These are phyloP conservation scores for Nematodospora valgi DNA, from an alignment of 805 yeast species.

Conservation along the genomic window DNA sequence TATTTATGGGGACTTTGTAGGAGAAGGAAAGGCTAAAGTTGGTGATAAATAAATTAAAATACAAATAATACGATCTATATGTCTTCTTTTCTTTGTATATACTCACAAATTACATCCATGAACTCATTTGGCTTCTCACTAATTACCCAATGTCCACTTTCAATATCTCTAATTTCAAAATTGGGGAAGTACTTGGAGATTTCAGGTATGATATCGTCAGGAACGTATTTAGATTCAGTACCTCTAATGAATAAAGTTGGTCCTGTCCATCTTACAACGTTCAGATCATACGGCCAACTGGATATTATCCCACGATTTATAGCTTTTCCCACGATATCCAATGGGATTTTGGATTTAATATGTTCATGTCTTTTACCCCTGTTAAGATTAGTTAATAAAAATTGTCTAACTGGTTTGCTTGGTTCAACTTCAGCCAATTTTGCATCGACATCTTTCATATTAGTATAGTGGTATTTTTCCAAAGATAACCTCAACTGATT, in stretches of 20 bases:
- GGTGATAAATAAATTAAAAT: slow-evolving; percentile 18
- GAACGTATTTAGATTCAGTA: slow-evolving; percentile 66
- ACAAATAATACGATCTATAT: slow-evolving; percentile 4
- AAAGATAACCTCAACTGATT: slow-evolving; percentile 57
- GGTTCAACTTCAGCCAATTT: slow-evolving; percentile 62
- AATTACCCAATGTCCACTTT: slow-evolving; percentile 92
- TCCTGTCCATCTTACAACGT: slow-evolving; percentile 53
- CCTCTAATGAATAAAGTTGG: slow-evolving; percentile 84
- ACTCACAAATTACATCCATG: slow-evolving; percentile 57
- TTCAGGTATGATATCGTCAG: slow-evolving; percentile 74
- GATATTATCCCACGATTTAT: slow-evolving; percentile 66
- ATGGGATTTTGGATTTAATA: slow-evolving; percentile 60
- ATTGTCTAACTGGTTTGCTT: slow-evolving; percentile 62
- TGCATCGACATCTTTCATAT: slow-evolving; percentile 65
- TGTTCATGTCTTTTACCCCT: slow-evolving; percentile 39
- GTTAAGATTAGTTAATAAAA: slow-evolving; percentile 66
- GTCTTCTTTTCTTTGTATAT: slow-evolving; percentile 50
- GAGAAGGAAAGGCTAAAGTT: slow-evolving; percentile 26
- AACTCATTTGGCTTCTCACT: slow-evolving; percentile 83
- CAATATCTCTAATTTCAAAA: slow-evolving; percentile 69
- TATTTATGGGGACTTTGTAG: slow-evolving; percentile 36
- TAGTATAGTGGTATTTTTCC: slow-evolving; percentile 41
- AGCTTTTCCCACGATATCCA: slow-evolving; percentile 62
- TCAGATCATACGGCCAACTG: slow-evolving; percentile 70
- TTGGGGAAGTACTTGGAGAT: slow-evolving; percentile 78